Evolutionary conservation across 2,329 filamentous ascomycete genomes (phyloP), one percentile per base, ranked within the genome.

Genomic region (Truncatella angustata): DNA sequence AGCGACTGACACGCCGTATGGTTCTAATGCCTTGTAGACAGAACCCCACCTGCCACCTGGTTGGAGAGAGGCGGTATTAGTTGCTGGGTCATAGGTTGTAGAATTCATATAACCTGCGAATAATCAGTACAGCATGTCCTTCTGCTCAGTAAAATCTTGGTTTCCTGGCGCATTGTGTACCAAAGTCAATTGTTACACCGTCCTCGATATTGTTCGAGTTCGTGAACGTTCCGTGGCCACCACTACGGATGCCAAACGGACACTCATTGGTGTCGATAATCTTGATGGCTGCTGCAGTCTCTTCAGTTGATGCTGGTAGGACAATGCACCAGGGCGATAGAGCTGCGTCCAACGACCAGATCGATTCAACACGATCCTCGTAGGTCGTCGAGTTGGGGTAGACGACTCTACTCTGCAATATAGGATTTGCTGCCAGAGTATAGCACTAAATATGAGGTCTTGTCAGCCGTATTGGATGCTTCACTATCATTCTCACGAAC

Each of bases 11-110:
- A 54, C 56, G 20, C 58, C 55, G n/a, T 55, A 48, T 6, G 56
- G 40, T 18, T 58, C 58, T 3, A 64, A 44, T 2, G 49, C 30
- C 4, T 40, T 39, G 53, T 63, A 65, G 18, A 60, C 61, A 1
- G 56, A 43, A 2, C 48, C 34, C 63, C 63, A 66, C 16, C 44
- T 52, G 16, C 54, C 52, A 1, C 60, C 63, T 20, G 63, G 54
- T 4, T 68, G 69, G 18, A 74, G 57, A 11, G 53, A 57, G 12
- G 64, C 69, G 4, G 61, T 60, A 1, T 58, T 57, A 6, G 60
- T 63, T 16, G 65, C 62, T 0, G 58, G 43, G 11, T 62, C 58
- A 18, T 69, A 55, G 0, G 53, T 54, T 1, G 72, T 57, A 18
- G 58, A 44, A 32, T 69, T 55, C 45, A 59, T 69, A 12, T 71